Base-by-base conservation (phyloP, 257 asterid species). In the Fraxinus excelsior region DNA sequence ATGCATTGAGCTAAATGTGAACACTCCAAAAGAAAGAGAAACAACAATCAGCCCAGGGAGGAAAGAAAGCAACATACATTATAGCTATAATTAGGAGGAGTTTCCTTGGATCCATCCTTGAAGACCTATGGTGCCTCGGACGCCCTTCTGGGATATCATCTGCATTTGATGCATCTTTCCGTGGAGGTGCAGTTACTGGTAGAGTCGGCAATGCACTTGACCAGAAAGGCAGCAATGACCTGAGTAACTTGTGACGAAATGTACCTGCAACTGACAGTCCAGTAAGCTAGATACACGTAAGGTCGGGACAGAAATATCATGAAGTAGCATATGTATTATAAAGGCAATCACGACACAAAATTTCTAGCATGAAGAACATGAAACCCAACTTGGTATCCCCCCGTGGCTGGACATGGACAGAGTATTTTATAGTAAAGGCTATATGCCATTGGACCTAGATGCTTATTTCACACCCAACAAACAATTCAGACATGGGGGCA, bases 31-130 rank as follows among this genome's bases (percentile, higher is more conserved):
- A 9, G 67, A 25, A 35, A 26, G 35, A 60, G 67, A 23, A 68
- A 23, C 64, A 9, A 25, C 5, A 38, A n/a, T 46, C 19, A 32
- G 46, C 64, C 35, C 7, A 25, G 66, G 65, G 25, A 49, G 18
- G n/a, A 67, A 69, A 74, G 35, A 35, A 66, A 53, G 69, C 18
- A 67, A 78, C 53, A 79, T 85, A 92, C 97, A 90, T 84, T 87
- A 92, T 90, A 58, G 97, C 98, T 62, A 93, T 86, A 71, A 91
- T 46, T 78, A 96, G 88, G 83, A 96, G 97, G 68, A 96, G 89
- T 84, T 91, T 96, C 87, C 99, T 91, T 6, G 97, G 98, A 85
- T 96, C 99, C 92, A 89, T 87, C 85, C 97, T 89, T 46, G 96
- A 90, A 72, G 97, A 80, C 76, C 78, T 90, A 53, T 85, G 91